Evolutionary conservation across 352 stramenopile genomes (phyloP).

Genomic region (Nothophytophthora sp.): DNA sequence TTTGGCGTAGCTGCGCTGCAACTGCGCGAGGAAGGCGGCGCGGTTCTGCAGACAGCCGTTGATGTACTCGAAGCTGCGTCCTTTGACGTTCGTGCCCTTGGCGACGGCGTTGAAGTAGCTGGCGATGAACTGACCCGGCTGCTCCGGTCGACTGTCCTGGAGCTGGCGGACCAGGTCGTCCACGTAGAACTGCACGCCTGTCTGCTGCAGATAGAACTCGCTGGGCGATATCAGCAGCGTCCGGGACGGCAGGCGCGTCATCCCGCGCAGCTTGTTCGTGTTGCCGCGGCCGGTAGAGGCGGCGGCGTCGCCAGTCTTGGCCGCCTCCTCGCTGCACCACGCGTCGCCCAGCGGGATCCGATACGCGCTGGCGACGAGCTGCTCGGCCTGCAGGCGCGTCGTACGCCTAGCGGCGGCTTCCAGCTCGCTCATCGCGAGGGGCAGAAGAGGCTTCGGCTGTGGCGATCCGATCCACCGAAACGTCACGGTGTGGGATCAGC

Average conservation of each 20-base stretch:
- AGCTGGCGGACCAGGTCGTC: conserved; percentile 57
- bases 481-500: too few relatives aligned
- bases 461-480: conserved; percentile 10
- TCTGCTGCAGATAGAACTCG: conserved; percentile 56
- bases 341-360: conserved; percentile 18
- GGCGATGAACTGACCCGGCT: conserved; percentile 38
- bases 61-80: conserved; percentile 49
- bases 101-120: conserved; percentile 42
- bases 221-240: conserved; percentile 13
- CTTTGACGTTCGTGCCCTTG: conserved; percentile 39
- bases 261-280: conserved; percentile 14
- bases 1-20: conserved; percentile 39
- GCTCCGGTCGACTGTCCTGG: conserved; percentile 46
- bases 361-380: conserved; percentile 39
- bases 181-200: conserved; percentile 53
- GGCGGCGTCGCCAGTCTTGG: background rate
- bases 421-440: conserved; percentile 9
- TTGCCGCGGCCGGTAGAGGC: background rate
- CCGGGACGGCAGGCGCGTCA: conserved; percentile 21
- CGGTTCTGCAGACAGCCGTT: conserved; percentile 60
- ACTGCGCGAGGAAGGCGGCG: conserved; percentile 39
- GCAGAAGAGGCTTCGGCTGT: too few relatives aligned
- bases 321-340: background rate
- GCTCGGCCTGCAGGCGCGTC: conserved; percentile 48
- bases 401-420: conserved; percentile 7